Evolutionary conservation across 768 basidiomycete species (phyloP).

Genomic region (Boletus edulis): DNA sequence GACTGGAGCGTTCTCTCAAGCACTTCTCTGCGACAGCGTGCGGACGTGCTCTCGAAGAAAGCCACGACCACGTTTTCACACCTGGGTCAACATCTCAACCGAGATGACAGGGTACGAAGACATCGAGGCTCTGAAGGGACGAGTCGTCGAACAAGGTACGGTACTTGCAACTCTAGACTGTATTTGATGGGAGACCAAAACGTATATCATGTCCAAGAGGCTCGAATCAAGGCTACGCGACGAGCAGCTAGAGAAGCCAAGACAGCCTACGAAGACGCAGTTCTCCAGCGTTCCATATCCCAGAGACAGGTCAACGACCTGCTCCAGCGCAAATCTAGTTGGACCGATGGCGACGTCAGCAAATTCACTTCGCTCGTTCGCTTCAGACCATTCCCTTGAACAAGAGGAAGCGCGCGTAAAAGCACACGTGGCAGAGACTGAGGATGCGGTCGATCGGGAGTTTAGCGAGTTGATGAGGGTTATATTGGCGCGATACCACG

Average conservation of each 20-base stretch:
- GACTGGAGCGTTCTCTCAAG: constrained; percentile 45
- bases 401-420: constrained; percentile 76
- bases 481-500: constrained; percentile 92
- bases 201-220: constrained; percentile 50
- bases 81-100: constrained; percentile 78
- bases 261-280: constrained; percentile 70
- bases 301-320: constrained; percentile 97
- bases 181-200: constrained; percentile 5
- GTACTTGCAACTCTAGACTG: constrained; percentile 8
- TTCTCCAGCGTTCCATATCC: constrained; percentile 75
- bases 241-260: constrained; percentile 72
- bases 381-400: constrained; percentile 83
- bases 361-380: constrained; percentile 89
- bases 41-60: constrained; percentile 55
- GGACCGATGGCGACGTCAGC: constrained; percentile 85
- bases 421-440: constrained; percentile 59
- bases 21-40: constrained; percentile 42
- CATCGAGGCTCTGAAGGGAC: constrained; percentile 77
- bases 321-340: constrained; percentile 88
- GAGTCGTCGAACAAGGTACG: constrained; percentile 81
- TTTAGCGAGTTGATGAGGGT: constrained; percentile 85
- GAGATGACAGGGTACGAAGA: constrained; percentile 89
- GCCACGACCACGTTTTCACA: constrained; percentile 65
- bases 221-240: constrained; percentile 64
- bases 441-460: constrained; percentile 80